Evolutionary conservation across 352 stramenopile genomes (phyloP).

Genomic region (Salisapilia sapeloensis): DNA sequence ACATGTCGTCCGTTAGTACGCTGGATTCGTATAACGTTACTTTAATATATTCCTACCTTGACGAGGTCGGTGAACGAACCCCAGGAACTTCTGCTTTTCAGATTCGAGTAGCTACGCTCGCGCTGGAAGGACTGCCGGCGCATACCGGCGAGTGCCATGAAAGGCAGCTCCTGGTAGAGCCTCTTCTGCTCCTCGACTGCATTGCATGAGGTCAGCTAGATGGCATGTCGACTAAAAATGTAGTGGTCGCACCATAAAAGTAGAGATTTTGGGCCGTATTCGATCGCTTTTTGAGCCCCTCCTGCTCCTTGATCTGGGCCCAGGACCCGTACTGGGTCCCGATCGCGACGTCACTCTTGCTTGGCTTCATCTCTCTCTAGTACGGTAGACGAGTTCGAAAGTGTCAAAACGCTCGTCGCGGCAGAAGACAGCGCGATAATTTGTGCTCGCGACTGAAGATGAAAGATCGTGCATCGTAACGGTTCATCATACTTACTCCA

Average conservation of each 20-base stretch:
- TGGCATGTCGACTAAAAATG: neutral
- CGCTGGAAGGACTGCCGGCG: constrained; percentile 53
- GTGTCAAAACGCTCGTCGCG: too few species aligned
- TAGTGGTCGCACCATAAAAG: constrained; percentile 34
- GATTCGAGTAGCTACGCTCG: constrained; percentile 48
- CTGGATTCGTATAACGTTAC: too few species aligned
- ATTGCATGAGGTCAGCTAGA: constrained; percentile 1
- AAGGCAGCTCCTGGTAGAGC: constrained; percentile 54
- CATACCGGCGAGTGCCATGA: constrained; percentile 52
- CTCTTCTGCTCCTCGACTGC: constrained; percentile 55
- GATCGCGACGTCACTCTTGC: constrained; percentile 46
- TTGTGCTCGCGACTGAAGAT: too few species aligned
- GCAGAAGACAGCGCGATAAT: too few species aligned
- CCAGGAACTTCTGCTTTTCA: constrained; percentile 41
- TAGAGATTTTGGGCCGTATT: constrained; percentile 65
- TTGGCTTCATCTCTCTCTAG: constrained; percentile 60
- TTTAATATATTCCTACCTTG: too few species aligned
- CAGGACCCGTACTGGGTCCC: constrained; percentile 38
- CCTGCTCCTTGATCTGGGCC: constrained; percentile 45
- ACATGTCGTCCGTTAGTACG: constrained; percentile 1
- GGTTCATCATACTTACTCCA: too few species aligned
- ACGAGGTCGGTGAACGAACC: constrained; percentile 35
- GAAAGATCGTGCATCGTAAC: too few species aligned
- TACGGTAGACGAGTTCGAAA: too few species aligned
- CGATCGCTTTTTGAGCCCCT: constrained; percentile 58